Evolutionary conservation across 75 land plant species (phyloP), one percentile per base, ranked within the genome.

Genomic region (Isoetes taiwanensis): DNA sequence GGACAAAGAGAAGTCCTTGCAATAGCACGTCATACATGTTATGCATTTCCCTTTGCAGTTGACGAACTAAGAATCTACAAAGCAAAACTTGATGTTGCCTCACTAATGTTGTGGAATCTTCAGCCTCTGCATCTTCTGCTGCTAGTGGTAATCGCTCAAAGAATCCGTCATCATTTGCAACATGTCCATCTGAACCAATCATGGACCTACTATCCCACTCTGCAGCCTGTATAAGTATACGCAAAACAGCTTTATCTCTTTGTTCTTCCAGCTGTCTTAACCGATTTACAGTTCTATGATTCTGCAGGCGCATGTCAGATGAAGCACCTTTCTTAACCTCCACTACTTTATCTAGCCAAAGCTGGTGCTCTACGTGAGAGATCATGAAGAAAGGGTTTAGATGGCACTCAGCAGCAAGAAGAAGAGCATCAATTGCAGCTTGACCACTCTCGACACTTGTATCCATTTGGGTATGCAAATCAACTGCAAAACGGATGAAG

Each of bases 381-480:
- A 69, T 41, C 76, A 82, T 68, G 34, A 82, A 85, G 53, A 69
- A 79, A 3, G 97, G 97, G 42, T 83, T 87, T 26, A 87, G 63
- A 62, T 86, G 78, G 57, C 97, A 87, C 43, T 91, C 97, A 28
- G 95, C 94, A 35, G 97, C 88, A 32, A 86, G 76, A 41, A 91
- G 82, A 25, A 91, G 58, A 33, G 95, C 77, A 76, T 91, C 89
- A 41, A 91, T 68, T 43, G 84, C 85, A 50, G 93, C 93, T 57
- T 87, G 74, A 68, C 78, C 82, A 41, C 74, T 64, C 31, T 86
- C 97, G 5, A 28, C 30, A 33, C 63, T 73, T 24, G 61, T 59
- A 17, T 72, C 72, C 48, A 46, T 27, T 61, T 83, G 84, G 14
- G 72, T 63, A 52, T 81, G 78, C 52, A 91, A 73, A 41, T 87